These are phyloP conservation scores for Moricandia moricandioides DNA, from an alignment of 345 rosid genomes.

Conservation along the genomic window DNA sequence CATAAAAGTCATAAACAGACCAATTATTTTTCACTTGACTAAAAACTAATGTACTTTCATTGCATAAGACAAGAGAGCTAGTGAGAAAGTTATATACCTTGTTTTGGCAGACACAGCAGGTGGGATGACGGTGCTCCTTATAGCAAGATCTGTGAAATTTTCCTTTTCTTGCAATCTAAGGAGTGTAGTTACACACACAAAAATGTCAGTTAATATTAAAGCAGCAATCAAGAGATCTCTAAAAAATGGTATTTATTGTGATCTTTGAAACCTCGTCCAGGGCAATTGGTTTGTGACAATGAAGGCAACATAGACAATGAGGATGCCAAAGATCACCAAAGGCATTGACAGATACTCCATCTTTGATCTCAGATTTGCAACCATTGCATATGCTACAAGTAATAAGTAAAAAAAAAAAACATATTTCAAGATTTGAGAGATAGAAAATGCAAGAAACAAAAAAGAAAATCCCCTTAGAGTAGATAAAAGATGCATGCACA, in stretches of 20 bases:
- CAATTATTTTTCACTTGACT: neutral
- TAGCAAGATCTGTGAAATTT: constrained; percentile 12
- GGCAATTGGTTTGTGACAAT: constrained; percentile 56
- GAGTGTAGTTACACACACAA: neutral
- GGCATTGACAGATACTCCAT: constrained; percentile 56
- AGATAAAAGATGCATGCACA: neutral
- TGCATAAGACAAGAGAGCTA: neutral
- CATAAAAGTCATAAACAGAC: neutral
- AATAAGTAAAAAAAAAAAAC: neutral
- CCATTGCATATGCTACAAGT: constrained; percentile 54
- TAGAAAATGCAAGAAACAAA: neutral
- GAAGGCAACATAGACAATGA: constrained; percentile 60
- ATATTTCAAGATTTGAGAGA: neutral
- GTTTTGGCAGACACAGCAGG: constrained; percentile 16
- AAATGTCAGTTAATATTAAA: neutral
- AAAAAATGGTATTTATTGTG: neutral
- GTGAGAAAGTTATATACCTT: constrained; percentile 4
- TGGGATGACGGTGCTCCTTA: constrained; percentile 6
- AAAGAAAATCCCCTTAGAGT: neutral
- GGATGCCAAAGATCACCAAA: constrained; percentile 70
- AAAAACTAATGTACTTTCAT: neutral
- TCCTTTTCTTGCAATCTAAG: constrained; percentile 17
- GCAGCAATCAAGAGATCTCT: neutral
- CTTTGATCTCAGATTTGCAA: constrained; percentile 53
- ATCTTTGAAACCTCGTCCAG: constrained; percentile 53